Conservation (phyloP, 2,329 filamentous ascomycete species). For the Penicillium sclerotigenum region DNA sequence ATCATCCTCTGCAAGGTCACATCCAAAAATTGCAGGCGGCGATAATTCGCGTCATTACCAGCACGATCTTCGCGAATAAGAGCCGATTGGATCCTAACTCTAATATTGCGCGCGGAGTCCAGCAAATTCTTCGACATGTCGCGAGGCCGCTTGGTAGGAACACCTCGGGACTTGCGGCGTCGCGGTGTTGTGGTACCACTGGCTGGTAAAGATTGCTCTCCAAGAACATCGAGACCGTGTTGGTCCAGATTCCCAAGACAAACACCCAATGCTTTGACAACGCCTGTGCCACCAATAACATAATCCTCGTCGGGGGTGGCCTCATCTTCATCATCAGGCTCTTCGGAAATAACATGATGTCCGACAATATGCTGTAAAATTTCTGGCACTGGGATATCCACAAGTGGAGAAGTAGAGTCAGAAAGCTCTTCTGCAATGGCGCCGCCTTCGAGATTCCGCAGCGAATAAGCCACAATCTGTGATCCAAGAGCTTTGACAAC, state of each 20-base stretch:
- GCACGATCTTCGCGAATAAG: constrained; percentile 69
- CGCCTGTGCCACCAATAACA: constrained; percentile 90
- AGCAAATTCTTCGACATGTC: constrained; percentile 92
- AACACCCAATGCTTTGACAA: constrained; percentile 89
- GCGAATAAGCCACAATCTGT: constrained; percentile 89
- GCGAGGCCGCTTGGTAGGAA: constrained; percentile 66
- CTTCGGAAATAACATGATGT: constrained; percentile 52
- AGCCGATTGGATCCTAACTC: constrained; percentile 76
- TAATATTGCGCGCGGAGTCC: constrained; percentile 83
- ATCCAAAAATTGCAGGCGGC: constrained; percentile 82
- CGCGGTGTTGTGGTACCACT: constrained; percentile 56
- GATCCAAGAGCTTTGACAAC: constrained; percentile 88
- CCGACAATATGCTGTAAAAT: constrained; percentile 85
- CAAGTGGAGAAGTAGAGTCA: constrained; percentile 46
- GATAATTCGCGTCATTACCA: constrained; percentile 71
- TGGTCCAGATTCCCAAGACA: constrained; percentile 78
- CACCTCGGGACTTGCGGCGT: constrained; percentile 48
- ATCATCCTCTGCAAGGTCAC: constrained; percentile 87
- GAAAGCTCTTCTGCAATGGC: constrained; percentile 61
- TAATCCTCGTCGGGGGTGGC: constrained; percentile 86
- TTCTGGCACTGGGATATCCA: constrained; percentile 66
- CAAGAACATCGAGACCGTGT: constrained; percentile 39
- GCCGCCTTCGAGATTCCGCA: constrained; percentile 82
- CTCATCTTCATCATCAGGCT: constrained; percentile 59
- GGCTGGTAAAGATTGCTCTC: constrained; percentile 41